Evolutionary conservation across 306 rosid species (phyloP), one percentile per base, ranked within the genome.

Genomic region (Delonix regia): DNA sequence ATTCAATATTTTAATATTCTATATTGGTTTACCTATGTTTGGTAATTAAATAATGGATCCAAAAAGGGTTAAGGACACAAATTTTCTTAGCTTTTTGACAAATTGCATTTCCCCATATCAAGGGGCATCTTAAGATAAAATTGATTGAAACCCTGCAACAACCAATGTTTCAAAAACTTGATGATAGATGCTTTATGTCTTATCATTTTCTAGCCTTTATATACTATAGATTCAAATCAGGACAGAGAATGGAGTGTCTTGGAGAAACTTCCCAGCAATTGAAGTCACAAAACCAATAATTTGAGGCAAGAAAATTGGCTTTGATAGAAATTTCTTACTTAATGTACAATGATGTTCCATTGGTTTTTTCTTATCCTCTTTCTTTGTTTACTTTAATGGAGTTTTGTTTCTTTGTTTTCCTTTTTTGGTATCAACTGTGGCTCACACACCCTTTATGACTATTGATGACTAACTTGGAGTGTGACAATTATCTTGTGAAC

Each of bases 201-300:
- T 16, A 56, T 69, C 79, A 62, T 69, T 73, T 53, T 75, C 1
- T 62, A 28, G 64, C 48, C 75, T 74, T 63, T 81, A 36, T 39
- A 24, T 45, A 55, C 6, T n/a, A 53, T 25, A 66, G 45, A 80
- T 56, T 74, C 72, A 75, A 82, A 82, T 55, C 56, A 69, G 41
- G 68, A 51, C 47, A 12, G 67, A 22, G 44, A 63, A 30, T 39
- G 48, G 53, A 9, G 12, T 68, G 73, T n/a, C n/a, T n/a, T n/a
- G 74, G 9, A 62, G 76, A 85, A 81, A 78, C 77, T 78, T 82
- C 74, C 79, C 86, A 48, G 69, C 81, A 85, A 8, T 78, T 82
- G 49, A 85, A 78, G 88, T 85, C 83, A 78, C 33, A 14, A 25
- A 30, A 44, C 22, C 33, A 78, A 85, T 85, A 21, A 85, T 81